Percentiles rank a stretch among this genome's conserved stretches.
These are phyloP conservation scores for Chlamydomonas sp. DNA, from an alignment of 139 green algal genomes.

Conservation along the genomic window DNA sequence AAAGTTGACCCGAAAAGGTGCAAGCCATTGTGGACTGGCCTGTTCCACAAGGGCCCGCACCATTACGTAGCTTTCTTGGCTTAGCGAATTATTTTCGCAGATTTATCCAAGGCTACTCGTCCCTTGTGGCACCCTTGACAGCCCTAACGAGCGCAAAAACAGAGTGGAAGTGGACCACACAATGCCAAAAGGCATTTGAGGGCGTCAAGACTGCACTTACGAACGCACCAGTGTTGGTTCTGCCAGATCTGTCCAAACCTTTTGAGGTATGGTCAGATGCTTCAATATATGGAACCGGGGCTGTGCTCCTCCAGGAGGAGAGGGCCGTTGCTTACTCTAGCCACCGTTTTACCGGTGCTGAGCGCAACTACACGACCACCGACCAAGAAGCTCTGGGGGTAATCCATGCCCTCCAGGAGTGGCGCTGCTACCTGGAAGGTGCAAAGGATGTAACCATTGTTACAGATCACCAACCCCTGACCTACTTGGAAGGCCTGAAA, in stretches of 20 bases:
- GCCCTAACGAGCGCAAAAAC: no score
- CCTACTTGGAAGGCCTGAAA: slow-evolving; percentile 37
- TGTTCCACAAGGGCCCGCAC: no score
- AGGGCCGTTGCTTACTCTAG: slow-evolving; percentile 49
- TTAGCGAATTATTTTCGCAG: no score
- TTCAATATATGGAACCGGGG: slow-evolving; percentile 28
- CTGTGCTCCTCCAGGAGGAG: slow-evolving; percentile 41
- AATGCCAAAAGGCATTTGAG: neutral
- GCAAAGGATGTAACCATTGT: slow-evolving; percentile 3
- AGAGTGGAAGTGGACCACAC: no score
- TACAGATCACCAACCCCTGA: slow-evolving; percentile 57
- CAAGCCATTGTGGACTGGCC: no score
- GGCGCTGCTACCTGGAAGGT: slow-evolving; percentile 48
- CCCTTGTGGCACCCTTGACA: no score
- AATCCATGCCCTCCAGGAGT: slow-evolving; percentile 25
- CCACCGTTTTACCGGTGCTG: slow-evolving; percentile 30
- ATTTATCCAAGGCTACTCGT: no score
- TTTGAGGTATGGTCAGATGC: slow-evolving; percentile 46
- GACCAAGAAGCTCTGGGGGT: slow-evolving; percentile 53
- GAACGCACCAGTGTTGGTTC: slow-evolving; percentile 32
- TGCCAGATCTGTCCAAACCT: slow-evolving; percentile 16
- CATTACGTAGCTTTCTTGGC: no score
- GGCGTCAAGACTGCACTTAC: slow-evolving; percentile 26
- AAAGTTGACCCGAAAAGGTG: no score
- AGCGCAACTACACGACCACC: slow-evolving; percentile 53